Evolutionary conservation across 345 rosid genomes (phyloP), one percentile per base, ranked within the genome.

Genomic region (Anastatica hierochuntica): DNA sequence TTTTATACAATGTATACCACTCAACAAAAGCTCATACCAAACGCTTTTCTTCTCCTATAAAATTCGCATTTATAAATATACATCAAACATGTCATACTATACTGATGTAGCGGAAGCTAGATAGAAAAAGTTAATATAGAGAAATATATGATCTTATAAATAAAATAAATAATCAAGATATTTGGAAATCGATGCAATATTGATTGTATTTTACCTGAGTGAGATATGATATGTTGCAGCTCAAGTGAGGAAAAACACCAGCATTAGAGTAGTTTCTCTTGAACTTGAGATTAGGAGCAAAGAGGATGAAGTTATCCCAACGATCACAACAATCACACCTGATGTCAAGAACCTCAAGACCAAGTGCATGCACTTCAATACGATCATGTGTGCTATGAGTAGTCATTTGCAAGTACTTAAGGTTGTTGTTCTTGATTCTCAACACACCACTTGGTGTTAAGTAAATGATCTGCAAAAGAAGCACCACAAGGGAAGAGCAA

Each of bases 401-500:
- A 26, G 0, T 0, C 7, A 62, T 1, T 44, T 62, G 60, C 34
- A 62, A 53, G 39, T 53, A 4, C 47, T 53, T 42, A 27, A 62
- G 6, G 2, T 37, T 62, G 0, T 53, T 53, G 68, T 45, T 53
- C 12, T 37, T 34, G 53, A 63, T 63, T 38, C 27, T 53, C 41
- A 63, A 19, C 33, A 2, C 46, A 10, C 30, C 31, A 10, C 9
- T 0, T 6, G 1, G 20, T 3, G 0, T 7, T 7, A 24, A 7
- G 14, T 13, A 3, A 13, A 21, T 2, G 40, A 53, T 29, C n/a
- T 26, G 33, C 53, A 62, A 26, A 7, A 62, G 31, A 53, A 53
- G n/a, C 13, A 44, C 40, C 46, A 43, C 60, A 26, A 62, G 60
- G 31, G 60, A 62, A n/a, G 60, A 13, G 17, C 67, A 62, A 62